phyloP scores from a whole-genome alignment of 441 rosid genomes.

The Corymbia citriodora region DNA sequence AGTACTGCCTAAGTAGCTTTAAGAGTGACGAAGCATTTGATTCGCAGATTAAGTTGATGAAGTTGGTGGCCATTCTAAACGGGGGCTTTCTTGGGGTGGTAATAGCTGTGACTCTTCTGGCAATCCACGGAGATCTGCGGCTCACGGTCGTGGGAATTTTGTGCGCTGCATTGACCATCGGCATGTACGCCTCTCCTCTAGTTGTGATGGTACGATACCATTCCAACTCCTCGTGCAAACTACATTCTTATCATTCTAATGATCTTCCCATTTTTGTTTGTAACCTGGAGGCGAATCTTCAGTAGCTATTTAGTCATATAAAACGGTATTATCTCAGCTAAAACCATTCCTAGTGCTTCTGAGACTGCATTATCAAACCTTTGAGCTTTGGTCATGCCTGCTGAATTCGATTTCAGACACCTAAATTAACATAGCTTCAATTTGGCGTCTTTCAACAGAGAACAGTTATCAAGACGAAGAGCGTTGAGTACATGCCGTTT shows the following conservation, averaged over 20 bases:
- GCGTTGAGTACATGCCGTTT: constrained; percentile 84
- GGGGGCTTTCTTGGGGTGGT: constrained; percentile 38
- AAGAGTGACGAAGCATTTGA: neutral
- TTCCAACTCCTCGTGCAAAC: neutral
- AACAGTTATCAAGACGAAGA: constrained; percentile 56
- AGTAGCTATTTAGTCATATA: neutral
- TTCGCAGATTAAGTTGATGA: constrained; percentile 31
- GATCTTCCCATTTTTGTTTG: neutral
- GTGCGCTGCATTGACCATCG: constrained; percentile 41
- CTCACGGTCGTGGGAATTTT: constrained; percentile 37
- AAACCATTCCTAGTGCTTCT: neutral
- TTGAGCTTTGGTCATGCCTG: neutral
- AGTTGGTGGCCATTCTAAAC: constrained; percentile 26
- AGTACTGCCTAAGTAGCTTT: neutral
- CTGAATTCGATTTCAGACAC: neutral
- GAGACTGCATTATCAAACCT: neutral
- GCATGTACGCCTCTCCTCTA: constrained; percentile 56
- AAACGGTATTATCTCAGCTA: neutral
- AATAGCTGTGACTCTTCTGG: constrained; percentile 35
- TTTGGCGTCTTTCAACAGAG: constrained; percentile 26
- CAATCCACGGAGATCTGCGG: constrained; percentile 24
- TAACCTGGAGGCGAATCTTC: neutral
- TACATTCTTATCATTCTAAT: neutral
- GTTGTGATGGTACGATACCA: constrained; percentile 32
- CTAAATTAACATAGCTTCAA: neutral